Base-by-base conservation (phyloP, 2,329 filamentous ascomycete genomes). In the Xylariaceae sp. region DNA sequence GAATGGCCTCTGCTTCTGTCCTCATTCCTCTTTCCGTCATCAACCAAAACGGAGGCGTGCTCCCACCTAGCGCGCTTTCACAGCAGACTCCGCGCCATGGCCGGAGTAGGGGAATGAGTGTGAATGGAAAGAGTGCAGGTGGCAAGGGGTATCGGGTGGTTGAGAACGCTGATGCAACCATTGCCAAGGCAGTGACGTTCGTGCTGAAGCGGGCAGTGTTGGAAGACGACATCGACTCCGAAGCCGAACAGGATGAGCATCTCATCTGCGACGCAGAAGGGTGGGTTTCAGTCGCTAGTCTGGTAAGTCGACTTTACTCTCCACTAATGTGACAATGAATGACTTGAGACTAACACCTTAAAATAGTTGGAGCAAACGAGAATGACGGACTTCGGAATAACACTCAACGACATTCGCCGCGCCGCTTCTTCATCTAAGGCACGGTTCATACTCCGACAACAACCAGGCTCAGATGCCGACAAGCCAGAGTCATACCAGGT, bases 181-280 rank as follows among this genome's bases (percentile, higher is more conserved):
- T 77, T 43, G 67, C 70, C 57, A 76, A 76, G 64, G 74, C 75
- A 18, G 60, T 77, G 23, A 65, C 66, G 45, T 75, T 74, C 56
- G 69, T 76, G 23, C 60, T 77, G 45, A 76, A 75, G 65, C 68
- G 73, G 30, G 72, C 70, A 15, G 65, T 72, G 24, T 60, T 68
- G 55, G 68, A 66, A 41, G 66, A 69, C 18, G 70, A 75, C 43
- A 65, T 71, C 41, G 73, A 72, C 23, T 63, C 68, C 6, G 65
- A 64, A 3, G 62, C 64, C 4, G 65, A 70, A 5, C 60, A 66
- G 39, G 47, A 41, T 3, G 67, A 67, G 42, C 64, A 64, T 30
- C 58, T 76, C 18, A 64, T 73, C 26, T 69, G 70, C 18, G 68
- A 74, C 46, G 60, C 67, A 16, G 72, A 77, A 29, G 74, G 74